These are phyloP conservation scores for Phialophora expanda DNA, from an alignment of 2,329 filamentous ascomycete genomes.

Conservation along the genomic window DNA sequence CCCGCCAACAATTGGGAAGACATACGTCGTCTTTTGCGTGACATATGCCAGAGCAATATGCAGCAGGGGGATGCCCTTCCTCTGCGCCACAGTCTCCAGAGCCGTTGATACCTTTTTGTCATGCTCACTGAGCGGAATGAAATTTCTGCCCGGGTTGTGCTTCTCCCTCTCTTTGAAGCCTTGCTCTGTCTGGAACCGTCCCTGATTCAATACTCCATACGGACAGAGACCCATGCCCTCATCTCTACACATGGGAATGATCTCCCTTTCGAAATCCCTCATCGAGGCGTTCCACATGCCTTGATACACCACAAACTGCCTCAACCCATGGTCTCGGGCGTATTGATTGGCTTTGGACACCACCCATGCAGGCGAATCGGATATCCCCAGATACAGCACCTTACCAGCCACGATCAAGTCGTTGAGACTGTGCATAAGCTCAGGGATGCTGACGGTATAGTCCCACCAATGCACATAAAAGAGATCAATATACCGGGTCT, in stretches of 20 bases:
- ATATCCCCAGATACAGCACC: conserved; percentile 70
- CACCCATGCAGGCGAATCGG: conserved; percentile 39
- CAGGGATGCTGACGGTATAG: conserved; percentile 67
- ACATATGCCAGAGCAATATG: conserved; percentile 57
- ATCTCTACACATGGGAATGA: conserved; percentile 66
- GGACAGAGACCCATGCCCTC: conserved; percentile 67
- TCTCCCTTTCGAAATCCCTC: conserved; percentile 71
- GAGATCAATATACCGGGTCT: conserved; percentile 46
- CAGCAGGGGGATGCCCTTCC: conserved; percentile 22
- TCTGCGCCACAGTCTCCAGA: conserved; percentile 50
- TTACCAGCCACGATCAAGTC: conserved; percentile 64
- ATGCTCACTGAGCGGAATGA: conserved; percentile 43
- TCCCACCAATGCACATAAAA: conserved; percentile 60
- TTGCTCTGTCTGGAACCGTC: conserved; percentile 43
- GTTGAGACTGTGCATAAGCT: conserved; percentile 72
- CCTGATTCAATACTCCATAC: conserved; percentile 50
- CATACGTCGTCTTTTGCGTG: conserved; percentile 57
- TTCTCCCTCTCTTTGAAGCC: conserved; percentile 18
- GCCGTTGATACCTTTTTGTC: conserved; percentile 69
- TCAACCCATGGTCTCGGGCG: conserved; percentile 70
- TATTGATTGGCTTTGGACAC: conserved; percentile 58
- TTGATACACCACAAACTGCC: conserved; percentile 72
- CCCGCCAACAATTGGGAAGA: conserved; percentile 61
- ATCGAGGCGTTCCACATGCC: conserved; percentile 65
- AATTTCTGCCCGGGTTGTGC: conserved; percentile 15